Base-by-base conservation (phyloP, 2,329 filamentous ascomycete genomes). In the Ophiocordyceps camponoti-leonardi region DNA sequence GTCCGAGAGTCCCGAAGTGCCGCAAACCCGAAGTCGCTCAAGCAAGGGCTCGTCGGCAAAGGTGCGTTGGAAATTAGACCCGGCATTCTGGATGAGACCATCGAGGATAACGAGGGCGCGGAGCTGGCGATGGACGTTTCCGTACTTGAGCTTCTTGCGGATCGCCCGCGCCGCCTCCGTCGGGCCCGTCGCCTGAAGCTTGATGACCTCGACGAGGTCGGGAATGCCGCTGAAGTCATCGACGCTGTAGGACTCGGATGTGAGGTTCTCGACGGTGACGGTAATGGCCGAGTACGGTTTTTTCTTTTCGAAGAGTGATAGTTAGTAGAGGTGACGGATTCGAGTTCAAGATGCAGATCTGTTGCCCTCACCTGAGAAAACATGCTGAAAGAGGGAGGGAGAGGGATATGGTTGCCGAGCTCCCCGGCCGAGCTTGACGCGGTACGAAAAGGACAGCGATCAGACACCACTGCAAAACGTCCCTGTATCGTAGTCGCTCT, bases 131-230 rank as follows among this genome's bases (percentile, higher is more conserved):
- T 96, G 90, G n/a, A 85, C 73, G 56, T 79, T 94, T 54, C 92
- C 92, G 64, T 98, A 96, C 68, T 98, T 98, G 73, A 98, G 77
- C 69, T 96, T 96, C 75, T 98, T 98, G 49, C 92, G 79, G 54
- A 98, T 76, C 43, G 92, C 88, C 58, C 92, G 79, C 45, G 90
- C 86, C 48, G 88, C 88, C 68, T 98, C 92, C 13, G 78, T 75
- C 2, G 92, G 86, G 0, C 92, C 92, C 7, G 84, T 83, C 23
- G 75, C 73, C 64, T 98, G 92, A 48, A 98, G 78, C 52, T 84
- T 83, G 59, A 98, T 85, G 47, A 92, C 86, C 63, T 98, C 92
- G 51, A 96, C 85, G 22, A 98, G 77, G 56, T 96, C 88, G 39
- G 90, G 85, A 51, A 98, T 86, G 22, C 90, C 92, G 55, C 85